Conservation (phyloP, 2,329 filamentous ascomycete species). For the Trichoderma citrinoviride region DNA sequence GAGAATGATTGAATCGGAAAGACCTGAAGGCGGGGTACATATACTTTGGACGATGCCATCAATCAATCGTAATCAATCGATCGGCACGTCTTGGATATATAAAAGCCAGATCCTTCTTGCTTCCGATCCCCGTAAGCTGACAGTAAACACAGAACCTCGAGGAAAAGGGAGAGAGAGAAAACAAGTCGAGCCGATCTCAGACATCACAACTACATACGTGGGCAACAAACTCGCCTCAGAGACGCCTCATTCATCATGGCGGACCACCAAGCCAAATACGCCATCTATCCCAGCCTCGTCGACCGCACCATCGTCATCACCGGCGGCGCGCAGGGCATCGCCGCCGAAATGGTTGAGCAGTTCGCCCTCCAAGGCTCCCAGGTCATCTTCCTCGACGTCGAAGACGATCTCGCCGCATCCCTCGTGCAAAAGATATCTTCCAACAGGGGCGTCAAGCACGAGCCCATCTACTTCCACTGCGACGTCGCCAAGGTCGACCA, state of each 20-base stretch:
- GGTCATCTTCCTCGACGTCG: constrained; percentile 44
- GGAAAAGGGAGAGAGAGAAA: neutral
- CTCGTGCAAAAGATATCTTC: constrained; percentile 31
- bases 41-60: neutral
- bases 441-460: constrained; percentile 22
- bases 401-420: constrained; percentile 20
- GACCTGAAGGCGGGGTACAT: constrained; percentile 12
- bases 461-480: constrained; percentile 43
- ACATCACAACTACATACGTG: too few relatives aligned
- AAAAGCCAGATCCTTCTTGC: neutral
- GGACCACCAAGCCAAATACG: constrained; percentile 25
- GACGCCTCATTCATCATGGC: neutral
- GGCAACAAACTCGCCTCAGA: neutral
- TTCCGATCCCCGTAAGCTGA: neutral
- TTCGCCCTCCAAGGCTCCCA: constrained; percentile 45
- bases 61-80: neutral
- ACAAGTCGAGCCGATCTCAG: too few relatives aligned
- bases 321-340: constrained; percentile 48
- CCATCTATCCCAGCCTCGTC: constrained; percentile 43
- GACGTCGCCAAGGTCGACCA: constrained; percentile 40
- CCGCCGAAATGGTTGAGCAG: constrained; percentile 43
- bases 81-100: neutral
- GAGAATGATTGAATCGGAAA: neutral
- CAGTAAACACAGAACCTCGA: neutral
- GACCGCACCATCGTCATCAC: constrained; percentile 44